phyloP scores from a whole-genome alignment of 164 flowering plant species.

The Piper betle region DNA sequence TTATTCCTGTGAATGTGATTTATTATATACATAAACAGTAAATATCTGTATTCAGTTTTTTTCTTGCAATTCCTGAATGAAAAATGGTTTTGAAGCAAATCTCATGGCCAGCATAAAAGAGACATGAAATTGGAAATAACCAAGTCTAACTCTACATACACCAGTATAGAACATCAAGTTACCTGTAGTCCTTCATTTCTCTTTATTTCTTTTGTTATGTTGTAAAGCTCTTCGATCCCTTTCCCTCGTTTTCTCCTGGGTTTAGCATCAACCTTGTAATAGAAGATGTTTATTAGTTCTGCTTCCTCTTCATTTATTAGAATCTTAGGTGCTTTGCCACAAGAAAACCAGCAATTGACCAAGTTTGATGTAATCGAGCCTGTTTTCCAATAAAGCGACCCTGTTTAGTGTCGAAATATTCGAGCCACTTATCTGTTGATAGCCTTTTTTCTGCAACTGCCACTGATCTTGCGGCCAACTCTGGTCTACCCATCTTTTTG shows the following conservation, averaged over 20 bases:
- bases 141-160: too few relatives aligned
- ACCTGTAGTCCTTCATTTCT: background rate
- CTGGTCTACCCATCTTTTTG: slow-evolving; percentile 82
- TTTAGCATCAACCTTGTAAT: slow-evolving; percentile 41
- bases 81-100: too few relatives aligned
- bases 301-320: slow-evolving; percentile 57
- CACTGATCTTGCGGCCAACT: slow-evolving; percentile 66
- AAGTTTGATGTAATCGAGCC: slow-evolving; percentile 63
- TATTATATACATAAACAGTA: too few relatives aligned
- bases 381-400: slow-evolving; percentile 80
- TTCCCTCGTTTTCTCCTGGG: slow-evolving; percentile 68
- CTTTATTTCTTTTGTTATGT: slow-evolving; percentile 17
- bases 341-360: slow-evolving; percentile 87
- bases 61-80: too few relatives aligned
- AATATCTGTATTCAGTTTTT: too few relatives aligned
- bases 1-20: too few relatives aligned
- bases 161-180: background rate
- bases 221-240: slow-evolving; percentile 34
- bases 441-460: slow-evolving; percentile 60
- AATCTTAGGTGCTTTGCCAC: slow-evolving; percentile 65
- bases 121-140: too few relatives aligned
- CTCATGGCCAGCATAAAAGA: too few relatives aligned
- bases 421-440: slow-evolving; percentile 75
- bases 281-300: slow-evolving; percentile 57
- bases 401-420: slow-evolving; percentile 74